Base-by-base conservation (phyloP, 257 asterid genomes). In the Echium plantagineum region DNA sequence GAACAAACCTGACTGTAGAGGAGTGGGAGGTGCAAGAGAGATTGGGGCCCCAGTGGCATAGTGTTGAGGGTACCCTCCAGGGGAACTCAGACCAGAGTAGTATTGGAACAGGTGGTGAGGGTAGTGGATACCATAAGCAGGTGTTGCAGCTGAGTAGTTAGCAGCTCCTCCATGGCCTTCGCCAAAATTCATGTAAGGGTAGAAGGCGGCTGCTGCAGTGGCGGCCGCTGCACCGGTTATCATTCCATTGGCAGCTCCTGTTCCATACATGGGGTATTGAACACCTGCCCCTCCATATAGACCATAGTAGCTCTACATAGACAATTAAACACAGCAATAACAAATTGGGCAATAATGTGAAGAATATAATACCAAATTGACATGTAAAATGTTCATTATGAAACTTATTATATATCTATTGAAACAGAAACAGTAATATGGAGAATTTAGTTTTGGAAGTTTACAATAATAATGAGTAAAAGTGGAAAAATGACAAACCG, bases 21-120 rank as follows among this genome's bases (percentile, higher is more conserved):
- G 87, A 66, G 91, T 77, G 17, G 90, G 71, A 0, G 93, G 77
- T 5, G 94, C 87, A 35, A 84, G 84, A 58, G 91, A 81, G 28
- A 78, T 77, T n/a, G 97, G 94, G 47, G 95, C 75, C 69, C 83
- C 94, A 20, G 94, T 68, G 60, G 82, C 94, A 60, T 86, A 89
- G 75, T 82, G 94, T 16, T 85, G 91, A 48, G 97, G 84, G 59
- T 81, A 86, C 64, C 75, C 75, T 46, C 78, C 87, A 32, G 85
- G 52, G 9, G 87, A 72, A 71, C 67, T 76, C 12, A 72, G 51
- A n/a, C 79, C 77, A 0, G 86, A 73, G 0, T 87, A 80, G 65
- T 89, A 89, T 66, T 77, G 95, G 73, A 75, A 78, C 74, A 89
- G 81, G 64, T 83, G 97, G 74, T 85, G 89, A 0, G 95, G 95